Base-by-base conservation (phyloP, 169 alveolate species). In the Plasmodium relictum region DNA sequence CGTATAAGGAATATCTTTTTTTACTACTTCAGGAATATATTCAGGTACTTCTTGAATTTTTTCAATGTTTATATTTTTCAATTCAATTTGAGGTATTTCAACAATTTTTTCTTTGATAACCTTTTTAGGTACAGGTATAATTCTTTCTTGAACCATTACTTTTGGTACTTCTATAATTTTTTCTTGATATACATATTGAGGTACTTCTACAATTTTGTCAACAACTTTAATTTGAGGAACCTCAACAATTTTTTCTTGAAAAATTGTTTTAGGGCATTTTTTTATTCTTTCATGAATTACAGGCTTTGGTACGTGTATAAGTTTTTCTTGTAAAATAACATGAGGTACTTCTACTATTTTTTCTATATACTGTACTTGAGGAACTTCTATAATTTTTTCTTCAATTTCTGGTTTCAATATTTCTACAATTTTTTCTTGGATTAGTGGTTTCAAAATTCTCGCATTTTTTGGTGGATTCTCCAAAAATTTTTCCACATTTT, bases 301-400 rank as follows among this genome's bases (percentile, higher is more conserved):
- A 16, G 98, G 98, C 73, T 95, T 96, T 48, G 97, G 94, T 41
- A 96, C 96, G 76, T 95, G 98, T 16, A 95, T 93, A 45, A 95
- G 85, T 73, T 94, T 96, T 62, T 95, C 97, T 92, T 95, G 95
- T 26, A 93, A 86, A 58, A 96, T 94, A 24, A 96, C 95, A 69
- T 96, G 97, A 6, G 98, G 97, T 37, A 96, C 97, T 86, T 96
- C 98, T 37, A 96, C 97, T 20, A 96, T 93, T 37, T 94, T 93
- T 89, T 96, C 98, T 48, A 96, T 96, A 76, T 95, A 96, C 76
- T 96, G 96, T 61, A 95, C 95, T 78, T 96, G 96, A 16, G 98
- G 98, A 54, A 96, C 98, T 89, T 96, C 98, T 3, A 96, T 95
- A 73, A 96, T 94, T 59, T 96, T 93, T 76, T 96, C 98, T 90